Conservation (phyloP, 202 grass and related monocot genomes). For the Elaeis oleifera region DNA sequence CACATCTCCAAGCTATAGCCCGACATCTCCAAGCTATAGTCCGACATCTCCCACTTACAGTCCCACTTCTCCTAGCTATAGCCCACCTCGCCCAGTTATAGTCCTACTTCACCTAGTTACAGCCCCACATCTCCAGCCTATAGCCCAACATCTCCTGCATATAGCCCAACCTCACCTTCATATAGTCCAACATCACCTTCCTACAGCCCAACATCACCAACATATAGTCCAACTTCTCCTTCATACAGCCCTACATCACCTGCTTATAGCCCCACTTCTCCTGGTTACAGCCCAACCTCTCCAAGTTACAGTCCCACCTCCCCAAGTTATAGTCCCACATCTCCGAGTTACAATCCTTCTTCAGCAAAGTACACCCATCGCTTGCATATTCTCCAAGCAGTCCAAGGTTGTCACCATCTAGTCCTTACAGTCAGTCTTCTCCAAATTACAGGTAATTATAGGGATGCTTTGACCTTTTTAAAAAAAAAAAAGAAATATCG, state of each 20-base stretch:
- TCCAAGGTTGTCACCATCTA: slow-evolving; percentile 37
- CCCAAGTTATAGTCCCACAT: slow-evolving; percentile 30
- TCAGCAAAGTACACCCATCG: slow-evolving; percentile 23
- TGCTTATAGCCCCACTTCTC: slow-evolving; percentile 52
- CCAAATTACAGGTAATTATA: slow-evolving; percentile 69
- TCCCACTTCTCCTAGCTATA: slow-evolving; percentile 60
- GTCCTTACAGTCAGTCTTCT: slow-evolving; percentile 56
- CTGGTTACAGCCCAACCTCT: slow-evolving; percentile 54
- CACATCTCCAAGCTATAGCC: slow-evolving; percentile 64
- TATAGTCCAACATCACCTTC: slow-evolving; percentile 64
- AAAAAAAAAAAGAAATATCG: not conserved
- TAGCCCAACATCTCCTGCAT: slow-evolving; percentile 53
- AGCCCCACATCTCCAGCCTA: slow-evolving; percentile 67
- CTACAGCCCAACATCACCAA: slow-evolving; percentile 59
- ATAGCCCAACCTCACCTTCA: slow-evolving; percentile 54
- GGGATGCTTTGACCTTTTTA: not conserved
- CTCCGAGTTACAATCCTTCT: slow-evolving; percentile 56
- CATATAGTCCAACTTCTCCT: slow-evolving; percentile 57
- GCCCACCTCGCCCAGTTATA: slow-evolving; percentile 57
- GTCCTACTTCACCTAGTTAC: slow-evolving; percentile 48
- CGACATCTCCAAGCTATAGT: slow-evolving; percentile 50
- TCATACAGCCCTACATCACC: slow-evolving; percentile 63
- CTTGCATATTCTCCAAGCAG: slow-evolving; percentile 38
- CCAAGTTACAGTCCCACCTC: slow-evolving; percentile 69
- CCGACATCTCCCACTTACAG: slow-evolving; percentile 57